Conservation (phyloP, 345 rosid genomes). For the Populus simonii region DNA sequence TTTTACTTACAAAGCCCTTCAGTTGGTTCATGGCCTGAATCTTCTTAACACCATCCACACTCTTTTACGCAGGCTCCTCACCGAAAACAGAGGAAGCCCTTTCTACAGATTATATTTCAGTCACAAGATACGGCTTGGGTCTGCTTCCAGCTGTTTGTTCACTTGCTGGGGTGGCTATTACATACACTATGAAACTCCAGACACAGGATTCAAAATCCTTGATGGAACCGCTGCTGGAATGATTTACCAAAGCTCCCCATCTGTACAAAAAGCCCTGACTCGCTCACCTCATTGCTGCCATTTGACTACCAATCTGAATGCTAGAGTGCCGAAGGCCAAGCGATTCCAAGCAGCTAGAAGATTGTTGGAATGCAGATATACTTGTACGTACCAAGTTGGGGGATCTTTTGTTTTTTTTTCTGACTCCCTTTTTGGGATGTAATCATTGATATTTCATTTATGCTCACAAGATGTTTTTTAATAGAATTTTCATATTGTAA, state of each 20-base stretch:
- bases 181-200: slow-evolving; percentile 72
- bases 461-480: background rate
- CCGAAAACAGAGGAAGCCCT: slow-evolving; percentile 35
- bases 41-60: background rate
- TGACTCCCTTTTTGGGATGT: background rate
- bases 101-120: slow-evolving; percentile 37
- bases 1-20: background rate
- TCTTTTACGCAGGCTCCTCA: slow-evolving; percentile 42
- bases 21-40: background rate
- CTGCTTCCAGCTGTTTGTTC: slow-evolving; percentile 84
- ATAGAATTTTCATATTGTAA: background rate
- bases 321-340: background rate
- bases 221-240: slow-evolving; percentile 65
- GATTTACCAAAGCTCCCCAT: slow-evolving; percentile 12
- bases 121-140: slow-evolving; percentile 82
- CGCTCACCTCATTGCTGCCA: background rate
- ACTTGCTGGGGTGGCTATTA: slow-evolving; percentile 57
- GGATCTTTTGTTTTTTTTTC: background rate
- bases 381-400: background rate
- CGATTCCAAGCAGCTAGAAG: background rate
- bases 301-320: background rate
- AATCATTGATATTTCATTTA: background rate
- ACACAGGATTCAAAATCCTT: slow-evolving; percentile 42
- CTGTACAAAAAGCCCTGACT: background rate
- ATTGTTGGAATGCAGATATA: background rate